Evolutionary conservation across 139 green algal species (phyloP), one percentile per base, ranked within the genome.

Genomic region (Tetratostichococcus sp.): DNA sequence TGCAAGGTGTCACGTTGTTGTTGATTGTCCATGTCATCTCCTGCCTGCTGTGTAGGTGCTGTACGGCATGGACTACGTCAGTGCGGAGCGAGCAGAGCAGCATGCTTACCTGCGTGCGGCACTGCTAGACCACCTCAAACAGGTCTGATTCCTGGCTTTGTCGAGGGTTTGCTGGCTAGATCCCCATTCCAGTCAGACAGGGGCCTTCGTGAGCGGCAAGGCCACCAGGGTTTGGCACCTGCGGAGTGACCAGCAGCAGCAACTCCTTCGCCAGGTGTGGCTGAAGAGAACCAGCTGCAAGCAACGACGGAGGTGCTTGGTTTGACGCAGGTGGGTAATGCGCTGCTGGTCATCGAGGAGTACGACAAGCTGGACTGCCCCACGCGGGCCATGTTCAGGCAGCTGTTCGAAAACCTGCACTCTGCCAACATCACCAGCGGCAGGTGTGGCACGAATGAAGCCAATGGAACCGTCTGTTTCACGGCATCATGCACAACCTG

Each of bases 361-460:
- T 98, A 97, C 74, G 93, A 98, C 80, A 98, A 98, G 81, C 77
- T 98, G 70, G 88, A 94, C 75, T 96, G 91, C 78, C 28, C 75
- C 1, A 89, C 88, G 42, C 80, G 92, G 5, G 85, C 72, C 0
- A 81, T 97, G 77, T 85, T 96, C 76, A 78, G 87, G 30, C 91
- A 95, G 80, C 74, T 97, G 68, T 43, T 97, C 17, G 77, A 91
- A 35, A 84, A 89, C 59, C 80, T 87, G 0, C 73, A 84, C 28
- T 43, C 82, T 16, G 81, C 81, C 22, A 94, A 94, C 75, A 76
- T 86, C 1, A 84, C 78, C 17, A 69, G 86, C 6, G 79, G 82
- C 72, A 82, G 80, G 88, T 86, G 25, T 50, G 39, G 8, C 39
- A 11, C 39, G 8, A 50, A 11, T 50, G n/a, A n/a, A n/a, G n/a